These are phyloP conservation scores for Cordyceps tenuipes DNA, from an alignment of 2,329 filamentous ascomycete genomes.

Conservation along the genomic window DNA sequence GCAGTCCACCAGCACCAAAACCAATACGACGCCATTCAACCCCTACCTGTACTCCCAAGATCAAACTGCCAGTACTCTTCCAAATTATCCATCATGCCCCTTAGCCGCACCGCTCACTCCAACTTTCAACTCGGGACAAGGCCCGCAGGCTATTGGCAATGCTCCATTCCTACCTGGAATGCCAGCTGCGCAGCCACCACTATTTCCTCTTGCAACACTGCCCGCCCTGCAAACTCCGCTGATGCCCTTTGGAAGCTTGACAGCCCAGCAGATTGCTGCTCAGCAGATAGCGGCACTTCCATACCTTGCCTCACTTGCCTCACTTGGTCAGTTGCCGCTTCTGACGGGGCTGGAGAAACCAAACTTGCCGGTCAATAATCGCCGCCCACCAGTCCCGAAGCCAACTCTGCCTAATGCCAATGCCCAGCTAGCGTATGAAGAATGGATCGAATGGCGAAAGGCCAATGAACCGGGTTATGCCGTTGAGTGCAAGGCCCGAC, in stretches of 20 bases:
- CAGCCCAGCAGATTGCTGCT: not conserved
- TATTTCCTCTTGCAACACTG: not conserved
- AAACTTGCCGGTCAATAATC: not conserved
- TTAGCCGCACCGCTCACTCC: not conserved
- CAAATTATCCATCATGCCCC: not conserved
- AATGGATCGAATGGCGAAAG: slow-evolving; percentile 41
- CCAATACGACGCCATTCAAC: not conserved
- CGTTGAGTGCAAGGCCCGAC: slow-evolving; percentile 35
- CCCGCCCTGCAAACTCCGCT: not conserved
- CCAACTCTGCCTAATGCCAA: slow-evolving; percentile 32
- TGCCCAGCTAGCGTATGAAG: slow-evolving; percentile 39
- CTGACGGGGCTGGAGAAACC: not conserved
- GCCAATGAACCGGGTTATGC: slow-evolving; percentile 40
- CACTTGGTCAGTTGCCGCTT: not conserved
- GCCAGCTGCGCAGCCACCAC: not conserved
- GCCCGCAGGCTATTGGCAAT: not conserved
- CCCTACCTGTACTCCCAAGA: not conserved
- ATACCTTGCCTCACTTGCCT: not conserved
- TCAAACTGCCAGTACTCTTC: not conserved
- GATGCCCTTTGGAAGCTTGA: not conserved
- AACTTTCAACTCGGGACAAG: not conserved
- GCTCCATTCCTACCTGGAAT: not conserved
- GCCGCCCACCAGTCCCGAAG: slow-evolving; percentile 26
- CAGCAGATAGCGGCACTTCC: slow-evolving; percentile 3
- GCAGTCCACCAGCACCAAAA: not conserved